Conservation (phyloP, 108 stramenopile genomes). For the Pseudonitzschia delicatissima region DNA sequence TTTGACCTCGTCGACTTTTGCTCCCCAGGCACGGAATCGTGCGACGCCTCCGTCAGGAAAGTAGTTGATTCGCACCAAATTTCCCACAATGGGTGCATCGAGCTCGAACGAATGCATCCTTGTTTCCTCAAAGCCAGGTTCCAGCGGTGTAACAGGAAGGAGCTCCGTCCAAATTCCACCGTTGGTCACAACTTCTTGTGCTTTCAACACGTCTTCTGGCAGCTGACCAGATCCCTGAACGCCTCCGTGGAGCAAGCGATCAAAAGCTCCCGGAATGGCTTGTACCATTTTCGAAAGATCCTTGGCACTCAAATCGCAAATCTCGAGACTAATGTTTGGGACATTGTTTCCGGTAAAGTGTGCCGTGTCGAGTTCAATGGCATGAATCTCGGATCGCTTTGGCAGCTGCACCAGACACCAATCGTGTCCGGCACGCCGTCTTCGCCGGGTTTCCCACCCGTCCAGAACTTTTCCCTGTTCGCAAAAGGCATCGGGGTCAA, state of each 20-base stretch:
- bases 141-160: conserved; percentile 58
- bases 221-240: conserved; percentile 64
- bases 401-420: conserved; percentile 85
- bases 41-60: conserved; percentile 95
- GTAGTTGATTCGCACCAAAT: conserved; percentile 73
- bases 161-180: conserved; percentile 54
- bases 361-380: conserved; percentile 84
- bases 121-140: conserved; percentile 74
- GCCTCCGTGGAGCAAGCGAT: conserved; percentile 53
- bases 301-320: conserved; percentile 23
- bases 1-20: conserved; percentile 10
- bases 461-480: conserved; percentile 93
- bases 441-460: conserved; percentile 90
- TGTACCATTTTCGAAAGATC: conserved; percentile 33
- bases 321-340: conserved; percentile 74
- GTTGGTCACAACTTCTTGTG: conserved; percentile 44
- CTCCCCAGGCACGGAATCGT: conserved; percentile 63
- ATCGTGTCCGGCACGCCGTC: conserved; percentile 82
- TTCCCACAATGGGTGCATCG: conserved; percentile 22
- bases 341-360: conserved; percentile 92
- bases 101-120: conserved; percentile 69
- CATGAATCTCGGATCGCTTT: conserved; percentile 6
- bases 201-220: conserved; percentile 45
- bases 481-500: conserved; percentile 79
- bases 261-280: conserved; percentile 52